Conservation (phyloP, 306 rosid genomes). For the Mimosa bimucronata region DNA sequence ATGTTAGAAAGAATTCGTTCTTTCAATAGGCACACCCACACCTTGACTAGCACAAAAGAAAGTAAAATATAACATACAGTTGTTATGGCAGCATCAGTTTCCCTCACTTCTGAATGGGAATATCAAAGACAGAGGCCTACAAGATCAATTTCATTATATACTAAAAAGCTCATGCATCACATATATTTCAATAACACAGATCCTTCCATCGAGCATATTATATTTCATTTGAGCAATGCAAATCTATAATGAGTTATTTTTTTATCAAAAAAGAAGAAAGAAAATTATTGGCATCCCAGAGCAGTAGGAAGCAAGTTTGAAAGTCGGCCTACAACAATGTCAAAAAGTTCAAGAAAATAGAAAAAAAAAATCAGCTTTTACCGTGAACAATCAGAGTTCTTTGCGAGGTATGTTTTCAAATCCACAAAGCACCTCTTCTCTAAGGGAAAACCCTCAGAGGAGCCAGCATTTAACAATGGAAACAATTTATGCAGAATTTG, state of each 20-base stretch:
- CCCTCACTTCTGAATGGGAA: not conserved
- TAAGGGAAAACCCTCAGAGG: slow-evolving; percentile 55
- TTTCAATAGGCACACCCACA: slow-evolving; percentile 6
- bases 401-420: slow-evolving; percentile 76
- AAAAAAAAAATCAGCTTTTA: slow-evolving; percentile 36
- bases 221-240: not conserved
- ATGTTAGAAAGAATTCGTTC: not conserved
- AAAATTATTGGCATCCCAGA: not conserved
- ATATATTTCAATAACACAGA: not conserved
- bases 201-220: not conserved
- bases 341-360: slow-evolving; percentile 17
- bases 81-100: not conserved
- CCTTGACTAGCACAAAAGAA: not conserved
- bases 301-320: not conserved
- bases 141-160: not conserved
- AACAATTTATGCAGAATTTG: slow-evolving; percentile 76
- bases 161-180: not conserved
- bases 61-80: not conserved
- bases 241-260: not conserved
- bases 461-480: slow-evolving; percentile 55
- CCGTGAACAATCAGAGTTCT: slow-evolving; percentile 87
- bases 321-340: not conserved
- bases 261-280: not conserved
- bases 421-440: slow-evolving; percentile 89
- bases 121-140: not conserved